These are phyloP conservation scores for Pseudogymnoascus sp. DNA, from an alignment of 2,329 filamentous ascomycete genomes.

Conservation along the genomic window DNA sequence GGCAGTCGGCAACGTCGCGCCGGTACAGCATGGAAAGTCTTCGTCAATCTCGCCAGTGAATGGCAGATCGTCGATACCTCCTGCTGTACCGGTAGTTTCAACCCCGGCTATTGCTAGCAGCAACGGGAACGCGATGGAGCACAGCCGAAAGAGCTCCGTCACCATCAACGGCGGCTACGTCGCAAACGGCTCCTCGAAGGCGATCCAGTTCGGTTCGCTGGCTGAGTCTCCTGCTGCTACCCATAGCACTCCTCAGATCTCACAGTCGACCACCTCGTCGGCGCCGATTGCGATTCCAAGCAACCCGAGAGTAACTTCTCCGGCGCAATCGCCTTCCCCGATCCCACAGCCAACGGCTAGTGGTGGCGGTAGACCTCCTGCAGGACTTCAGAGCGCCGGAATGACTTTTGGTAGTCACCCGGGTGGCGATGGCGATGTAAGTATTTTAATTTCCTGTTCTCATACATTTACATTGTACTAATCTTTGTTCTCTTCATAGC, in stretches of 20 bases:
- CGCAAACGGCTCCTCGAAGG: constrained; percentile 63
- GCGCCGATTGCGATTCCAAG: constrained; percentile 55
- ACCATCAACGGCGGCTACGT: constrained; percentile 79
- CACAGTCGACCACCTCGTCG: constrained; percentile 30
- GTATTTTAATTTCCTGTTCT: constrained; percentile 29
- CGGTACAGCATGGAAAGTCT: constrained; percentile 51
- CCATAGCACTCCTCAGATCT: constrained; percentile 56
- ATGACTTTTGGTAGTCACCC: constrained; percentile 10
- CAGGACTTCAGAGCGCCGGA: constrained; percentile 40
- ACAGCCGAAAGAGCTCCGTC: constrained; percentile 79
- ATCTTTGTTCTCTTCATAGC: constrained; percentile 33
- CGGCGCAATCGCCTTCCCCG: constrained; percentile 80
- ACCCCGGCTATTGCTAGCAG: constrained; percentile 54
- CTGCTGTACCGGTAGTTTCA: constrained; percentile 53
- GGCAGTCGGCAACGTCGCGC: constrained; percentile 46
- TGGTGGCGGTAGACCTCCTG: constrained; percentile 75
- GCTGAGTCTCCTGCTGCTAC: constrained; percentile 57
- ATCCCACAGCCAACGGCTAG: constrained; percentile 81
- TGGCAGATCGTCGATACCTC: constrained; percentile 65
- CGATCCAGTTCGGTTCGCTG: constrained; percentile 74
- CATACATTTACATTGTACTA: neutral
- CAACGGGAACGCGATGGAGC: constrained; percentile 62
- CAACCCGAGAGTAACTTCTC: constrained; percentile 71
- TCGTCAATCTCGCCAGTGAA: constrained; percentile 72
- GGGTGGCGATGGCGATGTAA: constrained; percentile 70